Evolutionary conservation across 192 early-diverging fungal genomes (phyloP).

Genomic region (Oehlia diaphana): DNA sequence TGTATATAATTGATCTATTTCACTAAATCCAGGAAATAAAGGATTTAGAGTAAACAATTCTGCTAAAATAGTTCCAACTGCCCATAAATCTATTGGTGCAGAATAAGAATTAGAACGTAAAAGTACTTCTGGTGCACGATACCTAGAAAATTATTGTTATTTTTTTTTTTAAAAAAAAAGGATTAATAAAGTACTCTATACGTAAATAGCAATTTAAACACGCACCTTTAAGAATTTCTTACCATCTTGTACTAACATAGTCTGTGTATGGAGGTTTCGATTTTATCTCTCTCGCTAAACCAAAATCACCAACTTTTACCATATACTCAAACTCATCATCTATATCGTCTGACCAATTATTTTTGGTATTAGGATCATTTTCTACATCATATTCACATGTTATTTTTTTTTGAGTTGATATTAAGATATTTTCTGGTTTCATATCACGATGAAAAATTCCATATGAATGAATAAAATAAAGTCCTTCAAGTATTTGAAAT

Average conservation of each 20-base stretch:
- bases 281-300: slow-evolving; percentile 88
- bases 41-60: slow-evolving; percentile 88
- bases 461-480: slow-evolving; percentile 90
- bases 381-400: background rate
- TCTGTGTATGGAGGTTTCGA: slow-evolving; percentile 91
- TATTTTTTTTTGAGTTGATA: slow-evolving; percentile 49
- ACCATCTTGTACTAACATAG: slow-evolving; percentile 98
- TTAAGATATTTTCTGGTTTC: slow-evolving; percentile 95
- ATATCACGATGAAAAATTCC: slow-evolving; percentile 96
- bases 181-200: background rate
- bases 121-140: slow-evolving; percentile 94
- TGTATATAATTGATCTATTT: slow-evolving; percentile 89
- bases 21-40: slow-evolving; percentile 90
- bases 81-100: slow-evolving; percentile 96
- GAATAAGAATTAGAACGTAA: slow-evolving; percentile 81
- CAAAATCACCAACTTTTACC: slow-evolving; percentile 96
- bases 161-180: background rate
- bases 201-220: background rate
- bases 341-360: slow-evolving; percentile 1
- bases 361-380: background rate
- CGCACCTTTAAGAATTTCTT: slow-evolving; percentile 11
- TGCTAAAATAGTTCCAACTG: slow-evolving; percentile 87
- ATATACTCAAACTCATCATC: slow-evolving; percentile 33
- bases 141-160: slow-evolving; percentile 51
- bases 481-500: slow-evolving; percentile 82